Evolutionary conservation across 2,329 filamentous ascomycete genomes (phyloP).

Genomic region (Podosphaera leucotricha): DNA sequence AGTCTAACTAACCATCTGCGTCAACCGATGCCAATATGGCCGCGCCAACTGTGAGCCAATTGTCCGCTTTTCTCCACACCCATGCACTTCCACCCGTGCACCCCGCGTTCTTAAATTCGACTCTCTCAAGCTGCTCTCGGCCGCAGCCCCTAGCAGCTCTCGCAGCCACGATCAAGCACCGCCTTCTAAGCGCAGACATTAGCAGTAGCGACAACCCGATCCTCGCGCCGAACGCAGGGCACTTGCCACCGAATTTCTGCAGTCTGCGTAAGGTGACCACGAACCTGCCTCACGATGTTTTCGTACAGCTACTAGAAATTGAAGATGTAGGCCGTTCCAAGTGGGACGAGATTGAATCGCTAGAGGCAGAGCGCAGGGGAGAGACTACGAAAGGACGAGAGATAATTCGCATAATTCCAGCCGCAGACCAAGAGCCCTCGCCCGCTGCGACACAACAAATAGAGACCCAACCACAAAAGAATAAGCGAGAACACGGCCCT

Average conservation of each 20-base stretch:
- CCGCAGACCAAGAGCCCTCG: slow-evolving; percentile 8
- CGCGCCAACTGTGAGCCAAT: slow-evolving; percentile 5
- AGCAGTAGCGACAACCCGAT: slow-evolving; percentile 26
- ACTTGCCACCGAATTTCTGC: slow-evolving; percentile 34
- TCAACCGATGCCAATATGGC: background rate
- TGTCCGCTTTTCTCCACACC: slow-evolving; percentile 7
- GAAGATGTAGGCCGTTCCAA: slow-evolving; percentile 59
- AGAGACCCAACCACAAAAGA: background rate
- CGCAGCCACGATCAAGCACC: slow-evolving; percentile 51
- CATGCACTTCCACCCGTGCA: slow-evolving; percentile 6
- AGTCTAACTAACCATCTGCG: no score
- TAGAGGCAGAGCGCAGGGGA: slow-evolving; percentile 49
- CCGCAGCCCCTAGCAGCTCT: slow-evolving; percentile 24
- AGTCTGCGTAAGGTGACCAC: slow-evolving; percentile 30
- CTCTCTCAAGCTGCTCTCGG: slow-evolving; percentile 4
- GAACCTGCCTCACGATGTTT: slow-evolving; percentile 34
- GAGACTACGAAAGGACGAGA: slow-evolving; percentile 56
- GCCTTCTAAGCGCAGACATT: slow-evolving; percentile 58
- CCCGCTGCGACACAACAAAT: slow-evolving; percentile 1
- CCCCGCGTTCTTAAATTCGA: slow-evolving; percentile 6
- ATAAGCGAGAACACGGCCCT: slow-evolving; percentile 21
- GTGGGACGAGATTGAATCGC: slow-evolving; percentile 71
- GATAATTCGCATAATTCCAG: slow-evolving; percentile 48
- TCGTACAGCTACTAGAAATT: slow-evolving; percentile 67
- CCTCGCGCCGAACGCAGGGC: slow-evolving; percentile 22